Base-by-base conservation (phyloP, 805 yeast species). In the Wickerhamomyces rabaulensis region DNA sequence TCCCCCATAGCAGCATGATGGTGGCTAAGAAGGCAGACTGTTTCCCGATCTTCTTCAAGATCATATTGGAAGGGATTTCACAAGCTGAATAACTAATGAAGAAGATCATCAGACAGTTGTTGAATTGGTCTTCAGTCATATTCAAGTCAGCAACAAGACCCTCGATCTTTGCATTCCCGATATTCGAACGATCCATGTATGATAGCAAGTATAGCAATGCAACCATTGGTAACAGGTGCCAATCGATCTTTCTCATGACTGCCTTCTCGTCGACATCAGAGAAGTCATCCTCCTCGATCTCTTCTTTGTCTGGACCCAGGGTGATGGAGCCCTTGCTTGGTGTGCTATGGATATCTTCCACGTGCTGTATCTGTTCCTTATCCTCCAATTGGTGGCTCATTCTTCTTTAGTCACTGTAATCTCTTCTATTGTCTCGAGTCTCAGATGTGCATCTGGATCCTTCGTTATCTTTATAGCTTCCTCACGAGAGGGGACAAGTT, bases 81-180 rank as follows among this genome's bases (percentile, higher is more conserved):
- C 65, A 63, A 3, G 60, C 26, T 12, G 64, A 50, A 43, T 75
- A 76, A 1, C 78, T 70, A 4, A 66, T 68, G 51, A 64, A 76
- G 41, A 74, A 67, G 0, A 75, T 67, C n/a, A 76, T 67, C 12
- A 71, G 71, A 41, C 68, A 67, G 16, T 62, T 64, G 16, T 68
- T 64, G 51, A 63, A 74, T 48, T 74, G 71, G 20, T 51, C 54
- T 3, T 63, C 64, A 1, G 60, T 51, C 21, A 75, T 48, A 12
- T 61, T 54, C 13, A 75, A 48, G 39, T 66, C 71, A 29, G 62
- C 63, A 0, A 63, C 59, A 39, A 78, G 50, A 12, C 82, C 82
- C 12, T 77, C 80, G 10, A 74, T 65, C 35, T 67, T 68, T 6
- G 82, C 82, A 56, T 78, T 78, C 48, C 82, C 81, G 47, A 78